These are phyloP conservation scores for Anthracocystis panici-leucophaei DNA, from an alignment of 1,284 basidiomycete species.

Conservation along the genomic window DNA sequence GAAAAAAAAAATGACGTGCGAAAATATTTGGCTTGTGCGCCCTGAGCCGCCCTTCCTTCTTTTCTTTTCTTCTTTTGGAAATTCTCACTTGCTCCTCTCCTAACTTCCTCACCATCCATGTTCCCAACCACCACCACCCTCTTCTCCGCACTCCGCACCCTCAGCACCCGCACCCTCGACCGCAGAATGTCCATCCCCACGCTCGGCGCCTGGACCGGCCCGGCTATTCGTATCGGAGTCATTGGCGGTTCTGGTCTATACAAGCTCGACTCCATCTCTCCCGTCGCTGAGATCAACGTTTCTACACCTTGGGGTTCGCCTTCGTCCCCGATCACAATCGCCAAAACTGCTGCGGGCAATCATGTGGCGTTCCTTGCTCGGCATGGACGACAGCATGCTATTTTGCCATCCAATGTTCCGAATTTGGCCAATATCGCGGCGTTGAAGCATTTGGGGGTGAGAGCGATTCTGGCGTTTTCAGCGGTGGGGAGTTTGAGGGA, in stretches of 20 bases:
- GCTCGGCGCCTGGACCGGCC: constrained; percentile 46
- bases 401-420: constrained; percentile 72
- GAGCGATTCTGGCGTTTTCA: constrained; percentile 90
- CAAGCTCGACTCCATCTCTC: constrained; percentile 65
- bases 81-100: constrained; percentile 6
- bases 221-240: constrained; percentile 59
- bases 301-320: constrained; percentile 90
- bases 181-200: constrained; percentile 33
- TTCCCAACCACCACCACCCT: background rate
- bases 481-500: constrained; percentile 96
- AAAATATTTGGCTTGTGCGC: constrained; percentile 11
- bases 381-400: constrained; percentile 82
- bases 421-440: constrained; percentile 93
- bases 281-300: constrained; percentile 60
- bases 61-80: constrained; percentile 7
- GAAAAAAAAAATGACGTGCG: constrained; percentile 23
- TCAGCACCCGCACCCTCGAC: background rate
- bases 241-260: constrained; percentile 68
- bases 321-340: constrained; percentile 90
- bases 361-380: constrained; percentile 91
- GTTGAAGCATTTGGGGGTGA: constrained; percentile 89
- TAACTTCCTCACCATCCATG: background rate
- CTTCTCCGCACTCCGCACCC: background rate
- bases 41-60: no score
- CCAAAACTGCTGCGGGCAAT: constrained; percentile 79